Conservation (phyloP, 305 asterid species). For the Salvia sclarea region DNA sequence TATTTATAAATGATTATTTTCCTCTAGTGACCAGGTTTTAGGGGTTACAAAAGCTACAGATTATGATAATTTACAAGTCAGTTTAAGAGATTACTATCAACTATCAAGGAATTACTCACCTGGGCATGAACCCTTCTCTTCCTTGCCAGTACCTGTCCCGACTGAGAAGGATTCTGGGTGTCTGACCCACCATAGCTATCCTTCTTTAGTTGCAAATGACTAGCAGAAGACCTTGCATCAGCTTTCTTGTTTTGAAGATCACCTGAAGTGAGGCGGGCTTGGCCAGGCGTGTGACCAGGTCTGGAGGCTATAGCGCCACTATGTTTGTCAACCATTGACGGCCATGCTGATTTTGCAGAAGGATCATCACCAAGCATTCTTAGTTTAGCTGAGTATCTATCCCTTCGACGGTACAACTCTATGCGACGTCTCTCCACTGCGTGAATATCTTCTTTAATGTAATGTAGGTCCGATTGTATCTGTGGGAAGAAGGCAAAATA, state of each 20-base stretch:
- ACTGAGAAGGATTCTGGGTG: constrained; percentile 54
- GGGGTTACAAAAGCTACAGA: not conserved
- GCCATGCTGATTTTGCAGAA: constrained; percentile 47
- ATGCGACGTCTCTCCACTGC: constrained; percentile 75
- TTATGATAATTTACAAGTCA: constrained; percentile 3
- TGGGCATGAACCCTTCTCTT: constrained; percentile 79
- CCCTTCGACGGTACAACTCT: constrained; percentile 67
- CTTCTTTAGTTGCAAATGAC: constrained; percentile 47
- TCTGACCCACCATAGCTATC: constrained; percentile 58
- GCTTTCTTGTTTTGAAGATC: constrained; percentile 45
- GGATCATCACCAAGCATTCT: constrained; percentile 53
- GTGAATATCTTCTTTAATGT: constrained; percentile 77
- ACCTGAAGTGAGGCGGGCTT: constrained; percentile 41
- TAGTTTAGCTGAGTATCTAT: constrained; percentile 58
- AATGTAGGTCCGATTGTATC: constrained; percentile 75
- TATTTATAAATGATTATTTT: not conserved
- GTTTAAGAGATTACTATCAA: constrained; percentile 1
- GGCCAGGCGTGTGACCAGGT: constrained; percentile 48
- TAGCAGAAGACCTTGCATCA: constrained; percentile 55
- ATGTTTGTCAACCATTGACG: constrained; percentile 51
- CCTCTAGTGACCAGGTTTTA: constrained; percentile 13
- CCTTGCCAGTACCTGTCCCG: constrained; percentile 61
- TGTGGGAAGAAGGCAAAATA: constrained; percentile 34
- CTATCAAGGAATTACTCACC: constrained; percentile 43
- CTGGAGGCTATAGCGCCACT: constrained; percentile 38